Base-by-base conservation (phyloP, 164 flowering plant genomes). In the Magnolia changhungtana region DNA sequence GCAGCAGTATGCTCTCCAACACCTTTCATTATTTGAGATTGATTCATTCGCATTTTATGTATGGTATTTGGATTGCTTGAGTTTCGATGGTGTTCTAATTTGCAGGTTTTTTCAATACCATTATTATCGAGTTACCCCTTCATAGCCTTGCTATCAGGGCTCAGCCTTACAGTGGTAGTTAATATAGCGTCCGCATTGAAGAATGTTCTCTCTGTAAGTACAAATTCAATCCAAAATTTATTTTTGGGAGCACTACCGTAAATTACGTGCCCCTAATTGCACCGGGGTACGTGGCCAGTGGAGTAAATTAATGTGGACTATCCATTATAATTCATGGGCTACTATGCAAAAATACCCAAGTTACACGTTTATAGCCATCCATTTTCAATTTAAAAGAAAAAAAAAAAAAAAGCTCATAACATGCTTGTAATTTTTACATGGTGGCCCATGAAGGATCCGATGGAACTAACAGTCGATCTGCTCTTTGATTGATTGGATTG, bases 141-240 rank as follows among this genome's bases (percentile, higher is more conserved):
- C 20, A 88, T 92, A 78, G 89, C 92, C 23, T 71, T 71, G 82
- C 81, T 89, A 27, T 85, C 92, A 37, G 95, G 93, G 18, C 7
- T 90, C 50, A 71, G 78, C 23, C 91, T 88, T 23, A 16, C 75
- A 1, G 4, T 90, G 9, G 1, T 83, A 72, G 19, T 92, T 8
- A 86, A 88, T 73, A 74, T 73, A 82, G 97, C 92, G 9, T 92
- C 95, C 2, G 18, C 87, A 3, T 29, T 87, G 81, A 90, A 90
- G 89, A 90, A 87, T 81, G 82, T 84, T 63, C 29, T 92, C n/a
- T 79, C 89, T 68, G 95, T 92, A 84, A 89, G 97, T 85, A 4
- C 20, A 70, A 75, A 5, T 27, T 31, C 45, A 5, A 31, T 27
- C 14, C 14, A 8, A 13, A 14, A 18, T 11, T 31, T 18, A 24